Evolutionary conservation across 2,329 filamentous ascomycete species (phyloP).

Genomic region (Penicillium sp.): DNA sequence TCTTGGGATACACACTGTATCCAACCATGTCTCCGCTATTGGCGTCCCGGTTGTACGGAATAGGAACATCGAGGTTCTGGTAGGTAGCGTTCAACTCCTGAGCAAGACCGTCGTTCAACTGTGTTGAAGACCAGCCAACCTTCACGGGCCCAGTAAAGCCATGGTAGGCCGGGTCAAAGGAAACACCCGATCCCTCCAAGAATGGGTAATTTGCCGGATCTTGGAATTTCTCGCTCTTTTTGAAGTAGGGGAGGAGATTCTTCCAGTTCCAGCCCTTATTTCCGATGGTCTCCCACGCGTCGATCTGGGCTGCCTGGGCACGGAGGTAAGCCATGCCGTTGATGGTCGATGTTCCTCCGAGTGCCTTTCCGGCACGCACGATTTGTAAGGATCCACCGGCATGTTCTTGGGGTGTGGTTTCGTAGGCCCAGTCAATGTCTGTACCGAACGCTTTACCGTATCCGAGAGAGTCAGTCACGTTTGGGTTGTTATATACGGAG

Average conservation of each 20-base stretch:
- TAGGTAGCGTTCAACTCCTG: slow-evolving; percentile 19
- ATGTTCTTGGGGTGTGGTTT: slow-evolving; percentile 42
- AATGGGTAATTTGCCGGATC: slow-evolving; percentile 18
- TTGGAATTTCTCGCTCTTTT: slow-evolving; percentile 30
- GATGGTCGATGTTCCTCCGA: slow-evolving; percentile 46
- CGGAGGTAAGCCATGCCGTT: slow-evolving; percentile 45
- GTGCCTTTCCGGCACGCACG: slow-evolving; percentile 44
- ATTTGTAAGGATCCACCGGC: slow-evolving; percentile 28
- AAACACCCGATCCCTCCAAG: slow-evolving; percentile 24
- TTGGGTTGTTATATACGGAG: slow-evolving; percentile 30
- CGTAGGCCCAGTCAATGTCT: slow-evolving; percentile 44
- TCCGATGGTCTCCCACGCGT: slow-evolving; percentile 36
- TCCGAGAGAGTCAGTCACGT: slow-evolving; percentile 28
- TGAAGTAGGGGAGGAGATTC: slow-evolving; percentile 31
- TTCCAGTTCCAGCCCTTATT: slow-evolving; percentile 36
- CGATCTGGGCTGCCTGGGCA: slow-evolving; percentile 37
- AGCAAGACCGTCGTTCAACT: slow-evolving; percentile 22
- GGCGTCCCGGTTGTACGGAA: slow-evolving; percentile 43
- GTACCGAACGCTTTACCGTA: slow-evolving; percentile 33
- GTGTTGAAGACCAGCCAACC: slow-evolving; percentile 25
- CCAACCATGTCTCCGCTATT: slow-evolving; percentile 49
- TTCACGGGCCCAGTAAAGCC: slow-evolving; percentile 30
- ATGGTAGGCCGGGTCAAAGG: slow-evolving; percentile 27
- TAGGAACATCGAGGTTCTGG: slow-evolving; percentile 34
- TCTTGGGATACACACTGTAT: slow-evolving; percentile 46